Conservation (phyloP, 2,329 filamentous ascomycete species). For the Paracoccidioides lutzii region DNA sequence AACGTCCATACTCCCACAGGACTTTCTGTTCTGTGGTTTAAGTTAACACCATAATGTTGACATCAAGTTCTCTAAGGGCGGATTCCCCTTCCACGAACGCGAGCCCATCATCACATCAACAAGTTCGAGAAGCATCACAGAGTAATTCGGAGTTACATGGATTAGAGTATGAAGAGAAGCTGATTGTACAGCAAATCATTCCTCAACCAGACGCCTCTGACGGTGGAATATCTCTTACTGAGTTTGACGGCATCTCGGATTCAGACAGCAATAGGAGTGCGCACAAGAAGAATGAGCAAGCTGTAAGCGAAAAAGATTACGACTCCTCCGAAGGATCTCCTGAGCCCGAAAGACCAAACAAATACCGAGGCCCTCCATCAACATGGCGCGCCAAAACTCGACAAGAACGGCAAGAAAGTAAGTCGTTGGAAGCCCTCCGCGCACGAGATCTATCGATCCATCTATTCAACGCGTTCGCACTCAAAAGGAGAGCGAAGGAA, state of each 20-base stretch:
- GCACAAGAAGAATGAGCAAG: slow-evolving; percentile 3
- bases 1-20: background rate
- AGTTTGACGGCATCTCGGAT: background rate
- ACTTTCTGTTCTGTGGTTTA: background rate
- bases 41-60: background rate
- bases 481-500: slow-evolving; percentile 41
- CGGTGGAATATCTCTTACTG: slow-evolving; percentile 14
- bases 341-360: slow-evolving; percentile 36
- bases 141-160: background rate
- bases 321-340: slow-evolving; percentile 3
- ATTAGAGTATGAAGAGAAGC: background rate
- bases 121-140: background rate
- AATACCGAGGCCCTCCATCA: slow-evolving; percentile 52
- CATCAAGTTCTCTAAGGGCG: background rate
- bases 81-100: background rate
- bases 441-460: slow-evolving; percentile 60
- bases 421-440: slow-evolving; percentile 49
- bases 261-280: background rate
- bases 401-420: slow-evolving; percentile 59
- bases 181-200: background rate
- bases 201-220: slow-evolving; percentile 14
- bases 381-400: slow-evolving; percentile 82
- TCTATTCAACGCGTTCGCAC: slow-evolving; percentile 62
- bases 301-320: background rate
- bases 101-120: background rate